Conservation (phyloP, 1,139 yeast genomes). For the Yamadazyma diospyri region DNA sequence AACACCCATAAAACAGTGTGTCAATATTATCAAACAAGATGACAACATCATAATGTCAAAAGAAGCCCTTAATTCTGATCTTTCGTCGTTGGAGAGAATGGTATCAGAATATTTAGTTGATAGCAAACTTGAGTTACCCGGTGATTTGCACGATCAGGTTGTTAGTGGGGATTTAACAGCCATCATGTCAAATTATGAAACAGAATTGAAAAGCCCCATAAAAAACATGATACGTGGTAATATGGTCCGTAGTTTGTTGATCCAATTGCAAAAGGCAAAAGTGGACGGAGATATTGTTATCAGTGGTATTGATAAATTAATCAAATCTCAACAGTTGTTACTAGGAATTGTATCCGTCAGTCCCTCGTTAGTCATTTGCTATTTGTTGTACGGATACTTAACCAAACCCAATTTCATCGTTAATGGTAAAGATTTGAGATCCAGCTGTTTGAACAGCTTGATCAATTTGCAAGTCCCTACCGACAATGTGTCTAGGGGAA, state of each 20-base stretch:
- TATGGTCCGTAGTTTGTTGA: conserved; percentile 70
- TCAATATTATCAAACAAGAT: conserved; percentile 81
- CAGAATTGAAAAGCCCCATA: conserved; percentile 69
- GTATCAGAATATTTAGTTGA: conserved; percentile 68
- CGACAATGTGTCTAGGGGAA: conserved; percentile 36
- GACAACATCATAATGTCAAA: conserved; percentile 70
- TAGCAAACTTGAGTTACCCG: conserved; percentile 23
- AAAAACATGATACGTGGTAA: conserved; percentile 63
- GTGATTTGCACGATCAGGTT: conserved; percentile 33
- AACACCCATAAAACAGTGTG: conserved; percentile 69
- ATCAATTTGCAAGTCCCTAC: conserved; percentile 46
- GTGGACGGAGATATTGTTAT: conserved; percentile 93
- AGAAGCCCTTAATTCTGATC: conserved; percentile 73
- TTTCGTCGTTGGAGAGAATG: conserved; percentile 84
- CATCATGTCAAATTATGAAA: conserved; percentile 77
- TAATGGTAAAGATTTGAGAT: conserved; percentile 38
- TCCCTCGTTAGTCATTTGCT: conserved; percentile 66
- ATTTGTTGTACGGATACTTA: conserved; percentile 31
- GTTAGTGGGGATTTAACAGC: conserved; percentile 66
- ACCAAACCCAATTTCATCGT: conserved; percentile 26
- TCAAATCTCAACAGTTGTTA: conserved; percentile 88
- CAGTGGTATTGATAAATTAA: conserved; percentile 82
- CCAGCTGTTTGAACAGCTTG: conserved; percentile 48
- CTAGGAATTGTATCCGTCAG: conserved; percentile 88
- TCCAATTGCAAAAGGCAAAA: conserved; percentile 90